Evolutionary conservation across 176 grass and related monocot species (phyloP), one percentile per base, ranked within the genome.

Genomic region (Aegilops umbellulata): DNA sequence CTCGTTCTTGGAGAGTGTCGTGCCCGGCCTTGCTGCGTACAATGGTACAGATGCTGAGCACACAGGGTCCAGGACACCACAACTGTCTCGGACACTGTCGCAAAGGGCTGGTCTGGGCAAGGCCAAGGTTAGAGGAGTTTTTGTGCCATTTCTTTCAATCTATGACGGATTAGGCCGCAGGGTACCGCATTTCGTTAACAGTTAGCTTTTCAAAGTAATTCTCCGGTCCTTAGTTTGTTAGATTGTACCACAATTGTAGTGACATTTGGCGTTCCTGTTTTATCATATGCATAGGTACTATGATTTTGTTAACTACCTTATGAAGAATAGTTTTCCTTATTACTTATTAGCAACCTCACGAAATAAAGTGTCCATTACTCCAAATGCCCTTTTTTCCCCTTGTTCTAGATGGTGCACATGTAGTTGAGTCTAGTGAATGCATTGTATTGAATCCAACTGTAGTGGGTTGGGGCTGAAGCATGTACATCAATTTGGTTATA

Each of bases 31-130:
- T 78, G 88, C 82, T 84, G 60, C 47, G 62, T 38, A 74, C 29
- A 70, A 41, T 27, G 76, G 70, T 14, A 23, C 71, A 30, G 69
- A 68, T 57, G 69, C 23, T 4, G 65, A 78, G 65, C 73, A 69
- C 13, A 35, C 55, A 7, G 91, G 64, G 60, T 90, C 49, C 24
- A 76, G 62, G 68, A 44, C 83, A 64, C 90, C 92, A 0, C 90
- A 84, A 32, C 63, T 99, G 30, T 86, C 80, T 10, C 89, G 94
- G 75, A 80, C 90, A 10, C 49, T 91, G 27, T 99, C 92, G 13
- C 97, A 96, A 77, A 99, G 91, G 75, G 88, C 82, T 81, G 58
- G 80, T 42, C 87, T 89, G 62, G 78, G 70, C 51, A 95, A 89
- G 84, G 74, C 87, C 60, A 98, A 95, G 93, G 93, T 89, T 92